phyloP scores from a whole-genome alignment of 352 stramenopile species.

The Globisporangium heterothallicum region DNA sequence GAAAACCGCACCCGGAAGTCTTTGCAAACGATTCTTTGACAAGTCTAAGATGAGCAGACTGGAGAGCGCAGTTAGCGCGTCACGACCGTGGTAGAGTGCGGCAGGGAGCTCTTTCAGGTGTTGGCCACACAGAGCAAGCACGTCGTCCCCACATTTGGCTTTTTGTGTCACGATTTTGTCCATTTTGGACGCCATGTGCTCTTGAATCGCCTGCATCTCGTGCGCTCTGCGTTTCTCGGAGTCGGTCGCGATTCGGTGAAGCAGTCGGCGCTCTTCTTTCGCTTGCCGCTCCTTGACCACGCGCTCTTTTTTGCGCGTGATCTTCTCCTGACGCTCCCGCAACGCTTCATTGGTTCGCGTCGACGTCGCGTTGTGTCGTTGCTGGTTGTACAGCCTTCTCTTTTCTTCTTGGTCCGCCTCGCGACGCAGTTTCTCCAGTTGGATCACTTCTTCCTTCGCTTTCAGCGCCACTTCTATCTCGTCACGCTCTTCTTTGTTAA shows the following conservation, averaged over 20 bases:
- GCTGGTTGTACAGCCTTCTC: constrained; percentile 34
- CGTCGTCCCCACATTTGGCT: constrained; percentile 46
- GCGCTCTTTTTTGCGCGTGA: constrained; percentile 46
- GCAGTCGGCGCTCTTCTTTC: constrained; percentile 45
- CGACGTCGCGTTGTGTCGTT: constrained; percentile 42
- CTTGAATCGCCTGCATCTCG: constrained; percentile 41
- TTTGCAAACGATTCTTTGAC: constrained; percentile 40
- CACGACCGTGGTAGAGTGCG: constrained; percentile 42
- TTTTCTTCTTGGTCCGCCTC: constrained; percentile 41
- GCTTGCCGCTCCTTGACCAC: constrained; percentile 53
- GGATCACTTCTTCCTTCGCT: constrained; percentile 51
- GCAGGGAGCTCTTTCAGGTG: constrained; percentile 33
- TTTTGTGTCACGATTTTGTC: constrained; percentile 44
- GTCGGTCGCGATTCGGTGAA: constrained; percentile 34
- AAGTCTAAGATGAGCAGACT: constrained; percentile 66
- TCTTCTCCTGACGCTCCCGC: constrained; percentile 61
- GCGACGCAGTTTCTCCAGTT: constrained; percentile 37
- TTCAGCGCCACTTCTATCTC: constrained; percentile 39
- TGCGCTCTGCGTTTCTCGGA: constrained; percentile 34
- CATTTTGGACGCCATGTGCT: constrained; percentile 52
- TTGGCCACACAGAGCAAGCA: constrained; percentile 32
- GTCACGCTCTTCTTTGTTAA: constrained; percentile 39
- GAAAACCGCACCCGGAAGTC: constrained; percentile 42
- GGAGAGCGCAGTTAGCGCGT: constrained; percentile 44
- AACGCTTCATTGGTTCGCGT: constrained; percentile 58